Base-by-base conservation (phyloP, 192 early-diverging fungal species). In the Paraglomus brasilianum region DNA sequence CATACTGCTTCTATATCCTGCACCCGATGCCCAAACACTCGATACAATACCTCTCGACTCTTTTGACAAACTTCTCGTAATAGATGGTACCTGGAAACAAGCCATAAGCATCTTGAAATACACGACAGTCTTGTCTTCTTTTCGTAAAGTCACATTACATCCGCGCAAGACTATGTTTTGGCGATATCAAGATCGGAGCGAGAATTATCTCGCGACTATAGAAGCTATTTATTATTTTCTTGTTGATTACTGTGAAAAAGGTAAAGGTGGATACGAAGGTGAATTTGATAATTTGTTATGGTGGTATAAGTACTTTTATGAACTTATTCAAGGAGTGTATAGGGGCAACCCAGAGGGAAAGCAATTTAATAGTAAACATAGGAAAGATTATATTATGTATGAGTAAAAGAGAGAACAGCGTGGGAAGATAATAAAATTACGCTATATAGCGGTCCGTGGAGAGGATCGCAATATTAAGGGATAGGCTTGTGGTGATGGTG, bases 51-150 rank as follows among this genome's bases (percentile, higher is more conserved):
- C 89, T 42, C 79, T 80, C 13, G 71, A 57, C 2, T 77, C 82
- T 1, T 92, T 94, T 71, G 91, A 93, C 70, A 80, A 79, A 49
- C 68, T 95, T 5, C 75, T 96, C 58, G 95, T 98, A 8, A 86
- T 98, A 50, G 95, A 98, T 73, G 96, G 96, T n/a, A 98, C 95
- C 13, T 98, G 96, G 96, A 78, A 81, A 17, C 94, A 98, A 60
- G 92, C 93, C 6, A 86, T 77, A 52, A 77, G 70, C 24, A 90
- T 87, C 78, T 52, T 72, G 10, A 78, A 66, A 44, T 73, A 78
- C 72, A 78, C 75, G 40, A 71, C 76, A 0, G 68, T 72, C 68
- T 73, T 89, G n/a, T 56, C 67, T 24, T 71, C 65, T 6, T 60
- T 88, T 43, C 80, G 71, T 22, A 78, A 86, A 70, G 87, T 92